Base-by-base conservation (phyloP, 2,329 filamentous ascomycete genomes). In the Penicillium sp. region DNA sequence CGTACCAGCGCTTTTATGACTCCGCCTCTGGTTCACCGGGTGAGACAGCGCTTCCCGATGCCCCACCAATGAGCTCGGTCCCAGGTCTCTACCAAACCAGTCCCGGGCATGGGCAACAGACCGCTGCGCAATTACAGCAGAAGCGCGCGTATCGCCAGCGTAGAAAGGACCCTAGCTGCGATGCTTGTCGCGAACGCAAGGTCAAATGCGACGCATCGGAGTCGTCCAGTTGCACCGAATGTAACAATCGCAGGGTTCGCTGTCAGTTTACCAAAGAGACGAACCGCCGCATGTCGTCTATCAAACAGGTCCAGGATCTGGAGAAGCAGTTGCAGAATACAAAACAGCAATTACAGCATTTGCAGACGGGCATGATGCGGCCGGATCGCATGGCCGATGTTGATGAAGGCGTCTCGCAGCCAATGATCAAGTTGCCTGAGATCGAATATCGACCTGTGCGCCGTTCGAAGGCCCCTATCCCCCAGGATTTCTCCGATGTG, bases 181-280 rank as follows among this genome's bases (percentile, higher is more conserved):
- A 99, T 79, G 94, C 94, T 50, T 99, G 94, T 73, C 86, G 94
- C 59, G 94, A 99, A 71, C 82, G 86, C 47, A 88, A 88, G 76
- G 85, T 88, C 64, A 88, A 88, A 83, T 99, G 94, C 75, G 94
- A 99, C 79, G 94, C 94, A 33, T 97, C 94, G 17, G 94, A 97
- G 73, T 96, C 91, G 19, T 88, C 90, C 12, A 96, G 93, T 76
- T 99, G 94, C 75, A 97, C 94, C 1, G 94, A 99, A 77, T 99
- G 94, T 78, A 94, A 91, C 5, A 97, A 93, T 73, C 88, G 94
- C 64, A 96, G 93, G 72, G 93, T 97, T 64, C 96, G 96, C 75
- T 99, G 94, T 72, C 93, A 97, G 71, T 99, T 99, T 73, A 99
- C 94, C 49, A 99, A 99, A 78, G 94, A 99, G 77, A 99, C 94